Conservation (phyloP, 2,329 filamentous ascomycete species). For the Magnaporthiopsis incrustans region DNA sequence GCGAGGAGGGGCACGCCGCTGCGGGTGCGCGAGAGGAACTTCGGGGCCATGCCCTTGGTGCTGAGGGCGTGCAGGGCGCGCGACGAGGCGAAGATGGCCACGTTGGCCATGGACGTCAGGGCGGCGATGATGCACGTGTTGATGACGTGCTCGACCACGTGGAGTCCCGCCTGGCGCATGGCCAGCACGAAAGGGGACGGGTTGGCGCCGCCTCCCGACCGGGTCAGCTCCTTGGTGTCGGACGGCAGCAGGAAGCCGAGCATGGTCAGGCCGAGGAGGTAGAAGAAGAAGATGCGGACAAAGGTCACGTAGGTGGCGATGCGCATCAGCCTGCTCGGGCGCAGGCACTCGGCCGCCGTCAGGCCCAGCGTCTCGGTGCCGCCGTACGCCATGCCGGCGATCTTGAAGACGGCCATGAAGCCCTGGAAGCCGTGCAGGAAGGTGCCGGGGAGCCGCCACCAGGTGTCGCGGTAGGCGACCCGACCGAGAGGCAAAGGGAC, state of each 20-base stretch:
- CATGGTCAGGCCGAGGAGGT: conserved; percentile 65
- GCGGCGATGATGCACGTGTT: conserved; percentile 71
- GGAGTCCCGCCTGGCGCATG: conserved; percentile 65
- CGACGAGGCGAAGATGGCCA: conserved; percentile 68
- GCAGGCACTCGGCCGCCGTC: conserved; percentile 52
- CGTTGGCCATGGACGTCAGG: conserved; percentile 66
- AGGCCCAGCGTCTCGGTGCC: conserved; percentile 58
- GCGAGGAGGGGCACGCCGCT: conserved; percentile 52
- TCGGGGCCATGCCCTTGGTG: conserved; percentile 62
- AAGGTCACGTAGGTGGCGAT: conserved; percentile 52
- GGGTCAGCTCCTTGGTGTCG: conserved; percentile 55
- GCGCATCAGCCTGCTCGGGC: conserved; percentile 46
- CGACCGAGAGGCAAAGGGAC: not conserved
- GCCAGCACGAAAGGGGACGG: conserved; percentile 68
- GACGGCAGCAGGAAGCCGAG: conserved; percentile 67
- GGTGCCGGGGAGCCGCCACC: conserved; percentile 64
- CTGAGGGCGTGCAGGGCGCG: conserved; percentile 70
- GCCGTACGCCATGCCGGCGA: conserved; percentile 62
- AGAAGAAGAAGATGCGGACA: conserved; percentile 53
- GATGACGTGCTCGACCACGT: conserved; percentile 65
- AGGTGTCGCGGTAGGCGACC: conserved; percentile 46
- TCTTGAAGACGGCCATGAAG: conserved; percentile 58
- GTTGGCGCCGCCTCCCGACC: conserved; percentile 48
- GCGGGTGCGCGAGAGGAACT: conserved; percentile 53
- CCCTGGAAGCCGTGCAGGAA: conserved; percentile 62